A percentile compares a stretch with the other conserved stretches of the same genome.
Conservation (phyloP, 1,284 basidiomycete genomes). For the Trametes pubescens region DNA sequence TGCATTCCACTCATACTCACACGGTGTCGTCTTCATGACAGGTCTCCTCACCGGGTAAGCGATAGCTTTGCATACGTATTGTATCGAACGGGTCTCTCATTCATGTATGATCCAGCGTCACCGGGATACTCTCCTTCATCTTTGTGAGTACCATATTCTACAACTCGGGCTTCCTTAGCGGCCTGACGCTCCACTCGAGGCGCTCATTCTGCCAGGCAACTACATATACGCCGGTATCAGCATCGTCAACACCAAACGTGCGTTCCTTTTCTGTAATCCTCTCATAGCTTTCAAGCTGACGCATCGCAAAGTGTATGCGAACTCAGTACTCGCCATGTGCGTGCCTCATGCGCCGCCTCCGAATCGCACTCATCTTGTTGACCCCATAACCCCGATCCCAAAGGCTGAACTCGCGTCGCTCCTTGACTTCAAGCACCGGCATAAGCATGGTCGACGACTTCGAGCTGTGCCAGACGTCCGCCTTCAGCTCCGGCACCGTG, state of each 20-base stretch:
- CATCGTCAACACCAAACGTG: slow-evolving; percentile 8
- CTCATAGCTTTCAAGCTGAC: background rate
- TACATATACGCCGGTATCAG: slow-evolving; percentile 14
- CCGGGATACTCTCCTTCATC: background rate
- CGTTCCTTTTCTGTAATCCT: background rate
- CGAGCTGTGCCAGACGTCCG: slow-evolving; percentile 12
- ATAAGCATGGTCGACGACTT: slow-evolving; percentile 16
- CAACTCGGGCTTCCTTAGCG: background rate
- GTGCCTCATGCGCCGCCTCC: background rate
- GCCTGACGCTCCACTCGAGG: background rate
- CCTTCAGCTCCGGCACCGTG: slow-evolving; percentile 1
- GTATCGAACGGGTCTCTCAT: background rate
- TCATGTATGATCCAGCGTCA: background rate
- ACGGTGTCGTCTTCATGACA: too few relatives aligned
- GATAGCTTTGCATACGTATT: background rate
- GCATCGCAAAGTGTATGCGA: slow-evolving; percentile 2
- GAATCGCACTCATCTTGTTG: background rate
- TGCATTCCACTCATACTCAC: too few relatives aligned
- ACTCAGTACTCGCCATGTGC: slow-evolving; percentile 13
- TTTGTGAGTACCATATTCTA: background rate
- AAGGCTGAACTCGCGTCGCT: slow-evolving; percentile 14
- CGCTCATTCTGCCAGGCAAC: slow-evolving; percentile 7
- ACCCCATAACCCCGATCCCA: background rate
- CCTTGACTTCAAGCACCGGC: slow-evolving; percentile 2
- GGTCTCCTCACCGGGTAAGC: background rate